Conservation (phyloP, 75 land plant species). For the Cryptomeria japonica region DNA sequence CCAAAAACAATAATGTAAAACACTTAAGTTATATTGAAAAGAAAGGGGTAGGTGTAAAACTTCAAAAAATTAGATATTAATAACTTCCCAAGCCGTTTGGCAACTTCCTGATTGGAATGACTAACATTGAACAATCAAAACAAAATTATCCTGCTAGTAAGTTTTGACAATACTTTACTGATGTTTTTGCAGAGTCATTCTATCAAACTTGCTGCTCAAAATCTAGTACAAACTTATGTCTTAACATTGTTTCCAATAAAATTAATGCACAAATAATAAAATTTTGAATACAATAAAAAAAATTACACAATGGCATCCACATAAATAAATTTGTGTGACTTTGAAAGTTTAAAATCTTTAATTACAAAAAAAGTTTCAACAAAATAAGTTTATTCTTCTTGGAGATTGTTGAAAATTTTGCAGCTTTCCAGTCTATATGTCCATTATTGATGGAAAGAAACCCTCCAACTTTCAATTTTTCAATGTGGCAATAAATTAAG, state of each 20-base stretch:
- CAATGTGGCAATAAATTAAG: not conserved
- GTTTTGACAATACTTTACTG: not conserved
- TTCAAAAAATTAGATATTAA: not conserved
- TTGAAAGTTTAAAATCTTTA: too few species aligned
- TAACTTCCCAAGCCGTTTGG: not conserved
- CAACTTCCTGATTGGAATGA: not conserved
- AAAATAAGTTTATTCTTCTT: not conserved
- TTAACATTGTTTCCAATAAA: too few species aligned
- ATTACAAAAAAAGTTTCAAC: not conserved
- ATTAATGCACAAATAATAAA: not conserved
- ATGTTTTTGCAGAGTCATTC: too few species aligned
- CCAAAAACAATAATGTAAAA: not conserved
- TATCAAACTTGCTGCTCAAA: too few species aligned
- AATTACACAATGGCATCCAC: too few species aligned
- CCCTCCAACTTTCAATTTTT: not conserved
- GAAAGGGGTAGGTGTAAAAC: not conserved
- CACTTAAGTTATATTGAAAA: not conserved
- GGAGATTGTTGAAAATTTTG: not conserved
- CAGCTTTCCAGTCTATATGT: not conserved
- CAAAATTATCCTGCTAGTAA: not conserved
- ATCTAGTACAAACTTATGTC: too few species aligned
- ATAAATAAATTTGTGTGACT: too few species aligned
- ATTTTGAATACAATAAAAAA: not conserved
- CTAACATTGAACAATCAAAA: not conserved
- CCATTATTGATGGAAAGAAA: not conserved